Conservation (phyloP, 2,329 filamentous ascomycete species). For the Alternaria sp. region DNA sequence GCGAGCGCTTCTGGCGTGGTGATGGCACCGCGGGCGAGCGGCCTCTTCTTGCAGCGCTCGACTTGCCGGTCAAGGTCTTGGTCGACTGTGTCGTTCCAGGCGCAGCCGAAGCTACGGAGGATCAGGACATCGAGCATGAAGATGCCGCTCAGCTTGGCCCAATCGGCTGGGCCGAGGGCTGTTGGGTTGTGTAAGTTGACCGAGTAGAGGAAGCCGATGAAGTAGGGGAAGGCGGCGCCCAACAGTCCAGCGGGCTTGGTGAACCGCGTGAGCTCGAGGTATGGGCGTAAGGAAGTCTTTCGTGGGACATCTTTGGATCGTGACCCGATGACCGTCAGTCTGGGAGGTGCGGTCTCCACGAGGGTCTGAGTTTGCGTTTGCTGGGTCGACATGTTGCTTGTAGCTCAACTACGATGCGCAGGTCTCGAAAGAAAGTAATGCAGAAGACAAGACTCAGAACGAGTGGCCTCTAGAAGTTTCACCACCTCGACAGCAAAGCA, state of each 20-base stretch:
- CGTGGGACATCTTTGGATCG: not conserved
- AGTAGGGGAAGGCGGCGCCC: constrained; percentile 53
- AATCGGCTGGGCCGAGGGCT: constrained; percentile 6
- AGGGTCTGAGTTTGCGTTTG: not conserved
- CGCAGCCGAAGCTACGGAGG: constrained; percentile 44
- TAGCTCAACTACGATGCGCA: not conserved
- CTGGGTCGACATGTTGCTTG: not conserved
- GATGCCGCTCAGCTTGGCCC: constrained; percentile 31
- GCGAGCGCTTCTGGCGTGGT: constrained; percentile 40
- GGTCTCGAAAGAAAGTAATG: not conserved
- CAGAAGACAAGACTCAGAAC: not conserved
- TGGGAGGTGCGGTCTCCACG: constrained; percentile 1
- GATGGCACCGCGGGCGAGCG: constrained; percentile 57
- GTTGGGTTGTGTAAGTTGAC: constrained; percentile 36
- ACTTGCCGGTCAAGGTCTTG: constrained; percentile 60
- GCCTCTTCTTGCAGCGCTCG: constrained; percentile 12
- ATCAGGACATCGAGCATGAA: constrained; percentile 57
- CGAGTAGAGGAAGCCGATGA: constrained; percentile 48
- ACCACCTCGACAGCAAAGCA: not conserved
- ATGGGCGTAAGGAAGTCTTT: constrained; percentile 9
- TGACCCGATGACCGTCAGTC: not conserved
- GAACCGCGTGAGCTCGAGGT: constrained; percentile 56
- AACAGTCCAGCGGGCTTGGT: constrained; percentile 50
- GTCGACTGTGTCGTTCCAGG: constrained; percentile 64
- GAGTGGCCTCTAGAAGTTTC: not conserved